phyloP scores from a whole-genome alignment of 129 eudicot genomes.

The Pittosporum tobira region DNA sequence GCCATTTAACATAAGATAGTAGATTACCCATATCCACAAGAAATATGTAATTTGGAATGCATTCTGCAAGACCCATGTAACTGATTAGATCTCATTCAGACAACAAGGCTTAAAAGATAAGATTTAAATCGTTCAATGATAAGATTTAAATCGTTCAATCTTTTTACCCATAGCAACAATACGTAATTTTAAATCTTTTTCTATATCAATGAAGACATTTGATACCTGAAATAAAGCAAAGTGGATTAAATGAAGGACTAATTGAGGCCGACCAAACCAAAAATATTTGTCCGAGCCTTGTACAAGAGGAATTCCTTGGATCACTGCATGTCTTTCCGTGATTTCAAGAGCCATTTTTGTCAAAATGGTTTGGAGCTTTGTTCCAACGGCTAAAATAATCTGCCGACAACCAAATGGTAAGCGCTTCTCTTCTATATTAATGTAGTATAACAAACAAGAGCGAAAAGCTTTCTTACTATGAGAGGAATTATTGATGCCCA shows the following conservation, averaged over 20 bases:
- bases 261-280: slow-evolving; percentile 75
- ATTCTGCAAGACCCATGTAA: slow-evolving; percentile 47
- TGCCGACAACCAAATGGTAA: slow-evolving; percentile 18
- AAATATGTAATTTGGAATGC: slow-evolving; percentile 88
- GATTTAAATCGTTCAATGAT: no score
- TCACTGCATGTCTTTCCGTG: slow-evolving; percentile 68
- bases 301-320: slow-evolving; percentile 90
- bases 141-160: no score
- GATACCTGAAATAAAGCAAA: slow-evolving; percentile 82
- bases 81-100: slow-evolving; percentile 10
- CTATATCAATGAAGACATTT: background rate
- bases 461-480: slow-evolving; percentile 40
- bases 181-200: background rate
- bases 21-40: slow-evolving; percentile 86
- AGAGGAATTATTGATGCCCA: slow-evolving; percentile 91
- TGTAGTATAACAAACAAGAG: background rate
- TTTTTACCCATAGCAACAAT: no score
- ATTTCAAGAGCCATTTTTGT: slow-evolving; percentile 82
- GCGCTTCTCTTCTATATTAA: background rate
- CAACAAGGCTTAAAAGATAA: background rate
- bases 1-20: background rate
- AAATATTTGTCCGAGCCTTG: slow-evolving; percentile 76
- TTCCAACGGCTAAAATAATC: slow-evolving; percentile 80
- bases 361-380: slow-evolving; percentile 82
- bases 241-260: slow-evolving; percentile 76